Evolutionary conservation across 2,329 filamentous ascomycete species (phyloP), one percentile per base, ranked within the genome.

Genomic region (Chaetomiaceae sp.): DNA sequence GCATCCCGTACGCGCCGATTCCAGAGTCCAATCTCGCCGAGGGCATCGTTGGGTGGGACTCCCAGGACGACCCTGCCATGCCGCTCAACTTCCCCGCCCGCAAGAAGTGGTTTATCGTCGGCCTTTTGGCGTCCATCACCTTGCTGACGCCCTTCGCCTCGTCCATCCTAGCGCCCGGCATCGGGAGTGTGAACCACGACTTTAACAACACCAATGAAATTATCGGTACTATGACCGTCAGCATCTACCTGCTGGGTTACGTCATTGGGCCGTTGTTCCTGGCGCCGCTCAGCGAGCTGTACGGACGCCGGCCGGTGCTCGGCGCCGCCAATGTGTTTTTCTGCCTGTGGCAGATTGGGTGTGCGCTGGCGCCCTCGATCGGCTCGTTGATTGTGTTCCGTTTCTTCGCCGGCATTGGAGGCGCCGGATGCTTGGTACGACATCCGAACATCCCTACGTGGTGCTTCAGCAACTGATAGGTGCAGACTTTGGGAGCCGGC

Each of bases 101-200:
- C 15, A 75, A 71, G 54, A 83, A 83, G 65, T 83, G 79, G 79
- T 60, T 72, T 15, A 71, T 76, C 29, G 73, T 76, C 6, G 61
- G 70, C 38, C 70, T 78, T 15, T 71, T 84, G 17, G 73, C 78
- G 0, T 65, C 68, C 51, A 83, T 83, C 58, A 83, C 80, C 8
- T 75, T 84, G 53, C 76, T 84, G 58, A 82, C 80, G 0, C 79
- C 81, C 0, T 76, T 84, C 20, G 78, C 79, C 0, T 83, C 79
- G 6, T 80, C 79, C 1, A 83, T 84, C 44, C 62, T 77, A 15
- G 69, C 74, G 1, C 74, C 75, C 3, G 73, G 71, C 26, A 71
- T 75, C 43, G 47, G 50, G 1, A 59, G 63, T 27, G 60, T 77
- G 19, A 68, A 69, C 53, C 50, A 50, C 10, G 73, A 77, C 22